Evolutionary conservation across 164 flowering plant genomes (phyloP), one percentile per base, ranked within the genome.

Genomic region (Tinospora cordifolia): DNA sequence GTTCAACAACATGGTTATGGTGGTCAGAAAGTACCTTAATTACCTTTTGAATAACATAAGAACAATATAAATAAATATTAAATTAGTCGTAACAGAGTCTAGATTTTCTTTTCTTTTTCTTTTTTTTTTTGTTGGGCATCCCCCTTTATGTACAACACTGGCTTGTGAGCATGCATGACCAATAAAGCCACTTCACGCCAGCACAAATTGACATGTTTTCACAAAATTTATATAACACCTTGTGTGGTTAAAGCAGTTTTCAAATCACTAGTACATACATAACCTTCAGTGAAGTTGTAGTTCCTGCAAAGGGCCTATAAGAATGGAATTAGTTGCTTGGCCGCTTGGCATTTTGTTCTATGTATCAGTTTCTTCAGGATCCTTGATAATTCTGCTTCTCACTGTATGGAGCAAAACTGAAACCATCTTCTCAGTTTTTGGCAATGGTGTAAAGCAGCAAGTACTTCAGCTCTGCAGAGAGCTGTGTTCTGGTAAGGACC

Each of bases 401-500:
- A n/a, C n/a, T 54, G 3, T 21, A 19, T 54, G 30, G 25, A 51
- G 38, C 51, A 63, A 13, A 30, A 69, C 27, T 54, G 62, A 69
- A 15, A 49, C 41, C 15, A 62, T 47, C 6, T 30, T 30, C 4
- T 21, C 34, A 51, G 66, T 22, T 46, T 17, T 27, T 54, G 68
- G 41, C 74, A 39, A 24, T 46, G 13, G 19, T 6, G 40, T 34
- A 24, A 47, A 19, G 59, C 21, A 12, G 4, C 14, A 22, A 40
- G 40, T 17, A 57, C n/a, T 60, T 76, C 60, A 73, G n/a, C 41
- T 59, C 59, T 77, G 36, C 27, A 71, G 80, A 78, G 80, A 54
- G 69, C 66, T 75, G 8, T 66, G 44, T 30, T 80, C 68, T 9
- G 81, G 65, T 30, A 81, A 74, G 58, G 79, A 22, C 22, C 78